phyloP scores from a whole-genome alignment of 768 basidiomycete species.

The Leccinum rimulosum region DNA sequence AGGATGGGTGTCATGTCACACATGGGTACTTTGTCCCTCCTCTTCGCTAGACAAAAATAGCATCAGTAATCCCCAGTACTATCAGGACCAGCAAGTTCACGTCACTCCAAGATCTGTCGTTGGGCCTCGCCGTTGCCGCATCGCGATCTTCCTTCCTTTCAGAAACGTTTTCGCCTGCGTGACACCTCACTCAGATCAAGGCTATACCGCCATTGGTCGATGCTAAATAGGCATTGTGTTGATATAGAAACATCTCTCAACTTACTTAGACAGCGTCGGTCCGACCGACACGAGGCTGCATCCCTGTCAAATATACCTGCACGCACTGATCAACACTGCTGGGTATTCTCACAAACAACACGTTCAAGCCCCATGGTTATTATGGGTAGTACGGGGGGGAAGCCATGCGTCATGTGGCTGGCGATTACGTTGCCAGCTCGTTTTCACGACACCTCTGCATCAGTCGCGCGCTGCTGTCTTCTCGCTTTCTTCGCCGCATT shows the following conservation, averaged over 20 bases:
- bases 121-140: neutral
- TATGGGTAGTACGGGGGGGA: constrained; percentile 5
- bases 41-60: neutral
- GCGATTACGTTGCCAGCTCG: neutral
- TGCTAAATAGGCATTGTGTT: constrained; percentile 9
- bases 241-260: constrained; percentile 14
- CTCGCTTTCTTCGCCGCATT: constrained; percentile 91
- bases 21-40: constrained; percentile 9
- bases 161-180: constrained; percentile 21
- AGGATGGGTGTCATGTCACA: constrained; percentile 13
- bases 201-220: constrained; percentile 20
- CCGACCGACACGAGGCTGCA: constrained; percentile 9
- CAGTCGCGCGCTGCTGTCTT: constrained; percentile 55
- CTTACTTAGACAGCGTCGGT: neutral
- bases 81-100: too few species aligned
- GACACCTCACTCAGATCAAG: constrained; percentile 21
- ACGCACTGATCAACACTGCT: neutral
- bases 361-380: neutral
- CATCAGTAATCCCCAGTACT: too few species aligned
- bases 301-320: constrained; percentile 2
- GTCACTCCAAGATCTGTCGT: neutral
- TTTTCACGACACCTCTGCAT: constrained; percentile 28
- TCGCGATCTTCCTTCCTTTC: neutral
- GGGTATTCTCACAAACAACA: constrained; percentile 7
- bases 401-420: neutral